phyloP scores from a whole-genome alignment of 345 rosid species.

The Stellera chamaejasme region DNA sequence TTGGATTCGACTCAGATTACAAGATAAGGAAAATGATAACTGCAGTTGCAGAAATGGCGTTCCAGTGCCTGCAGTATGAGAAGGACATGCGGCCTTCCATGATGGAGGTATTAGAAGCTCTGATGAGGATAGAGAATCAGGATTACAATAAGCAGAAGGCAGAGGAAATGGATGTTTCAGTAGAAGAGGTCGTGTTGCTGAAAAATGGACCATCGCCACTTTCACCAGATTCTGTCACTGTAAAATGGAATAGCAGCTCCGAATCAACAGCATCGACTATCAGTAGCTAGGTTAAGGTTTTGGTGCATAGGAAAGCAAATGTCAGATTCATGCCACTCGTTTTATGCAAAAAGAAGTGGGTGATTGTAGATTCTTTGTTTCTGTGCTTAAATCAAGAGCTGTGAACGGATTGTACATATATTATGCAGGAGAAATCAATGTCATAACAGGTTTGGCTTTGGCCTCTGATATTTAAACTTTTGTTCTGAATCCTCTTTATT shows the following conservation, averaged over 20 bases:
- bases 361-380: too few species aligned
- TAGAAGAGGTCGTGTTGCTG: conserved; percentile 35
- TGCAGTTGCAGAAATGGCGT: conserved; percentile 78
- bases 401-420: too few species aligned
- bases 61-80: conserved; percentile 61
- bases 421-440: too few species aligned
- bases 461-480: too few species aligned
- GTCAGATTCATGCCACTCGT: too few species aligned
- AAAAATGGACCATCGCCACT: conserved; percentile 23
- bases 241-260: conserved; percentile 39
- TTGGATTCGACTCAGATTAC: conserved; percentile 60
- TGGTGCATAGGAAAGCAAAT: too few species aligned
- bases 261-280: conserved; percentile 16
- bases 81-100: conserved; percentile 73
- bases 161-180: conserved; percentile 14
- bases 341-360: too few species aligned
- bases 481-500: too few species aligned
- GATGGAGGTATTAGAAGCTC: conserved; percentile 39
- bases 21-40: conserved; percentile 35
- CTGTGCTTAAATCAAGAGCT: too few species aligned
- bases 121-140: conserved; percentile 31
- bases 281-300: conserved; percentile 10
- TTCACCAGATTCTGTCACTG: conserved; percentile 50
- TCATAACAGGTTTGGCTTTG: too few species aligned
- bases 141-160: conserved; percentile 14